Evolutionary conservation across 2,329 filamentous ascomycete species (phyloP), one percentile per base, ranked within the genome.

Genomic region (Aureobasidium sp.): DNA sequence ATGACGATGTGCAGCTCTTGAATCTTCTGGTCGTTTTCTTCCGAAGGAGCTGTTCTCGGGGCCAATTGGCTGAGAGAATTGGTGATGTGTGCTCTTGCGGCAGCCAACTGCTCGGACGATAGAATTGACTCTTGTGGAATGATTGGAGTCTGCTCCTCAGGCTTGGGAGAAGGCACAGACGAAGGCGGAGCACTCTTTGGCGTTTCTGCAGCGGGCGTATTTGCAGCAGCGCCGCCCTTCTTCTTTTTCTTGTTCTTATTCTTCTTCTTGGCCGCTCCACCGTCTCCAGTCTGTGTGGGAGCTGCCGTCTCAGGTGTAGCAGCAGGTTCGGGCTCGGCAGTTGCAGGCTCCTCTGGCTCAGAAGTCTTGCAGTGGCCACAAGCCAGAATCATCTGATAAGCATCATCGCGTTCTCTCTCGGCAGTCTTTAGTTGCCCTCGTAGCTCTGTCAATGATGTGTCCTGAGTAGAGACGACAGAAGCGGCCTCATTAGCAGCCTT

Each of bases 181-280:
- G 57, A 17, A 3, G 44, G 45, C 2, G 55, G 11, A 8, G 36
- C 56, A 9, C 78, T 74, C 7, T 74, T 72, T 7, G 73, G 25
- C 34, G 61, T 14, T n/a, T 64, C 57, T 17, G 64, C 65, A 11
- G 64, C 65, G 8, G 65, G 60, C 34, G 47, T 62, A 3, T 57
- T 63, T 15, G 57, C 44, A 0, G 66, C 61, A 27, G 64, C 58
- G 36, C 63, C 45, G 20, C 63, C 83, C 20, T 84, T 85, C 78
- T 92, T 93, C 75, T 87, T 89, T 82, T 95, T 96, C 72, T 90
- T 79, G 67, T 78, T 79, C 66, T 70, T 90, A 66, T 91, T 95
- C 74, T 90, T 92, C 75, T 90, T 95, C 76, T 91, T 93, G 63
- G 77, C 77, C 12, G 78, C 74, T 15, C 70, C 74, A 15, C 75